Base-by-base conservation (phyloP, 495 filamentous ascomycete genomes). In the Penicillium ucsense region DNA sequence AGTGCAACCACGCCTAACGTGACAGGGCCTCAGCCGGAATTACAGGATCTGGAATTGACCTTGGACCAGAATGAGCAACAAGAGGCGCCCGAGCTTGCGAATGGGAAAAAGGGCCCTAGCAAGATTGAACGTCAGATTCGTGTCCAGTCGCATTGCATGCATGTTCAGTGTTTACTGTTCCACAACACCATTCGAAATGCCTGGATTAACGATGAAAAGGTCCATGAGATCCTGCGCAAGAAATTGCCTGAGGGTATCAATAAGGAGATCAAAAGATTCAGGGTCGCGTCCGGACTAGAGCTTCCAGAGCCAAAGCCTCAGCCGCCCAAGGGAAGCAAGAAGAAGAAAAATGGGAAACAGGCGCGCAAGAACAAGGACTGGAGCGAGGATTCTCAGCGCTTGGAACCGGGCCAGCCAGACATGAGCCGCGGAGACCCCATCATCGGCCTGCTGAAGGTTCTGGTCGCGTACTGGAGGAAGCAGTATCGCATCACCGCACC, bases 161-260 rank as follows among this genome's bases (percentile, higher is more conserved):
- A 98, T 66, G 91, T 98, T 4, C 86, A 91, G 59, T 78, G 83
- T 48, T 66, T 98, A 39, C 77, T 98, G 38, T 92, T 82, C 65
- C 90, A 96, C 56, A 96, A 96, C 62, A 75, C 84, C 0, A 59
- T 94, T 12, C 82, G 92, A 28, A 98, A 96, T 63, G 58, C 78
- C 6, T 98, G 92, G 91, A 60, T 83, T 28, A 89, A 86, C 51
- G 89, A 97, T 56, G 55, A 75, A 27, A 78, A 87, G 45, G 70
- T 89, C 6, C 89, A 96, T 55, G 80, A 81, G 11, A 85, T 85
- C 41, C 65, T 98, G 44, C 65, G 89, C 1, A 77, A 78, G 8
- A 83, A 87, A 46, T 46, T 98, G 28, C 79, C 84, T 0, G 73
- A 79, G 3, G 74, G 70, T 0, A 73, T 84, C 47, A 70, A 80